phyloP scores from a whole-genome alignment of 2,329 filamentous ascomycete genomes.

The Emergomyces pasteurianus region DNA sequence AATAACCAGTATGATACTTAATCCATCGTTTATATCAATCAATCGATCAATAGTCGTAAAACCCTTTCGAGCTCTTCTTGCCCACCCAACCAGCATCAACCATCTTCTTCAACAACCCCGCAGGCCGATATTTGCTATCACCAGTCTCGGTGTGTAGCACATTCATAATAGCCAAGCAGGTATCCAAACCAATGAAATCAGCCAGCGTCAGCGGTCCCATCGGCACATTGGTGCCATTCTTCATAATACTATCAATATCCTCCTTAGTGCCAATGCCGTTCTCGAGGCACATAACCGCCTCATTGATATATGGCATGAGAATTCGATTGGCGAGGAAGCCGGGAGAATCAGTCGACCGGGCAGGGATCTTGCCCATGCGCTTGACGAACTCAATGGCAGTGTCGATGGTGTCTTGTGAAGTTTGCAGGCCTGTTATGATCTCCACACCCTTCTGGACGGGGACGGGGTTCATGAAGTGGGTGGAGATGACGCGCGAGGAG shows the following conservation, averaged over 20 bases:
- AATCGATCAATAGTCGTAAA: constrained; percentile 48
- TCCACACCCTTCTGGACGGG: constrained; percentile 95
- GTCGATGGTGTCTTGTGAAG: constrained; percentile 66
- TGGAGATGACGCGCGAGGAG: constrained; percentile 80
- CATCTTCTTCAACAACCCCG: constrained; percentile 82
- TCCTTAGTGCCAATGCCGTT: constrained; percentile 81
- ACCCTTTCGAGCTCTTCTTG: constrained; percentile 94
- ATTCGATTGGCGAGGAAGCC: constrained; percentile 96
- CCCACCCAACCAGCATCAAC: constrained; percentile 96
- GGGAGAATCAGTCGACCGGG: constrained; percentile 75
- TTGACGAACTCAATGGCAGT: constrained; percentile 76
- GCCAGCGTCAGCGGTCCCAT: constrained; percentile 93
- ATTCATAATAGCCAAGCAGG: constrained; percentile 93
- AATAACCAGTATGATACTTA: not conserved
- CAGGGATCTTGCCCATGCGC: constrained; percentile 85
- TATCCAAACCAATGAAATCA: constrained; percentile 95
- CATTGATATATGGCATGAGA: constrained; percentile 98
- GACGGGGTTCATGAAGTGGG: constrained; percentile 99
- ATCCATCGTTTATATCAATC: not conserved
- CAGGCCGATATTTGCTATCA: constrained; percentile 89
- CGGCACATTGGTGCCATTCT: constrained; percentile 95
- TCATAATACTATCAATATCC: constrained; percentile 96
- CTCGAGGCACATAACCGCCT: constrained; percentile 91
- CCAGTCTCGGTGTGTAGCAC: constrained; percentile 84
- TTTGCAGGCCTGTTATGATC: constrained; percentile 91